Percentiles rank a stretch among this genome's conserved stretches.
These are phyloP conservation scores for Dactylorhiza incarnata DNA, from an alignment of 106 monocot genomes.

Conservation along the genomic window DNA sequence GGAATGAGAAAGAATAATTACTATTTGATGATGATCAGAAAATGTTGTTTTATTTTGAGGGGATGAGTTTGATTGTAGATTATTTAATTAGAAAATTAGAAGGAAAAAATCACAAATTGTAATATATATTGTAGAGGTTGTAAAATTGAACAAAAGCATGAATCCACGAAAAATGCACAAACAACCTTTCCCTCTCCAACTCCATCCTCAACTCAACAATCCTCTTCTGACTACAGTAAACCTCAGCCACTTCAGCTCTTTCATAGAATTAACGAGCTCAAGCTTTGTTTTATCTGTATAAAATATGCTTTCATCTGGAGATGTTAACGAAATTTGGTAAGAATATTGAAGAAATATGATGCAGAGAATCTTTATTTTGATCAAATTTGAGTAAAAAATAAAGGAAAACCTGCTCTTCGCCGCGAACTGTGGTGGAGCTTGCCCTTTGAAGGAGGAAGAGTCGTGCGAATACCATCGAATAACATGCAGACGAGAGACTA, in stretches of 20 bases:
- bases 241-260: constrained; percentile 71
- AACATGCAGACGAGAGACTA: too few relatives aligned
- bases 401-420: constrained; percentile 76
- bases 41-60: too few relatives aligned
- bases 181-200: constrained; percentile 66
- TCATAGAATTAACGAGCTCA: constrained; percentile 67
- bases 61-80: too few relatives aligned
- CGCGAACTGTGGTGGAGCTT: constrained; percentile 44
- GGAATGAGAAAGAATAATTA: too few relatives aligned
- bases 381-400: not conserved
- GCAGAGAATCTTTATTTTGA: not conserved
- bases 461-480: too few relatives aligned
- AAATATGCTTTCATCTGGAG: constrained; percentile 66
- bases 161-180: not conserved
- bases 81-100: not conserved
- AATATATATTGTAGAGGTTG: not conserved
- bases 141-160: not conserved
- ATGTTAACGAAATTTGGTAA: not conserved
- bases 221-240: constrained; percentile 51
- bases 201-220: constrained; percentile 41
- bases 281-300: constrained; percentile 57
- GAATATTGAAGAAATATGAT: not conserved
- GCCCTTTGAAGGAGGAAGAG: too few relatives aligned
- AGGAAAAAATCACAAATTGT: too few relatives aligned
- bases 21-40: too few relatives aligned